Evolutionary conservation across 169 alveolate species (phyloP).

Genomic region (Plasmodium cynomolgi): DNA sequence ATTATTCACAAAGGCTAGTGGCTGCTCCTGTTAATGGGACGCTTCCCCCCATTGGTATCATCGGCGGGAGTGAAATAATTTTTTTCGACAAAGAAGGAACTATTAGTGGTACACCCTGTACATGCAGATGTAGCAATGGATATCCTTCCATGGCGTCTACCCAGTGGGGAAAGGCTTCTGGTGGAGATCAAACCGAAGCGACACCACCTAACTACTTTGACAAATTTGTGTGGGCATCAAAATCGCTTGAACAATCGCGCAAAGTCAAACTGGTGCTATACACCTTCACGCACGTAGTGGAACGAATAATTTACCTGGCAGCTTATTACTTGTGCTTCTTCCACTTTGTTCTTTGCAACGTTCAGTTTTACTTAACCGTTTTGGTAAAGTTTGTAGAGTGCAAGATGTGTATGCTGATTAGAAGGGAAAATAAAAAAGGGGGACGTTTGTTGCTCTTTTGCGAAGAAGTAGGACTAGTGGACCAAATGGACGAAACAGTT

Average conservation of each 20-base stretch:
- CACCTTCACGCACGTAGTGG: not conserved
- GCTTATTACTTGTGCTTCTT: not conserved
- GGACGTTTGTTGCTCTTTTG: not conserved
- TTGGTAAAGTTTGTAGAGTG: not conserved
- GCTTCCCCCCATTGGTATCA: not conserved
- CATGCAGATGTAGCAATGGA: not conserved
- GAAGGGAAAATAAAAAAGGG: not conserved
- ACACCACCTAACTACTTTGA: not conserved
- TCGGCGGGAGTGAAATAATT: not conserved
- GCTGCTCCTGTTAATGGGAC: not conserved
- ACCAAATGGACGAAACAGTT: not conserved
- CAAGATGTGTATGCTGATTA: not conserved
- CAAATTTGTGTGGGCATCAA: not conserved
- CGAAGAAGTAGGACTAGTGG: not conserved
- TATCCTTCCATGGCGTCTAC: not conserved
- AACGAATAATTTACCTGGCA: not conserved
- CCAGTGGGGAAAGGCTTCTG: not conserved
- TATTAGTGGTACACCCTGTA: not conserved
- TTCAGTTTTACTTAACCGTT: not conserved
- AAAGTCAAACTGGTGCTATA: not conserved
- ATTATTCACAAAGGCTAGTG: not conserved
- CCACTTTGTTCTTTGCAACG: not conserved
- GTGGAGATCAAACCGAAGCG: not conserved
- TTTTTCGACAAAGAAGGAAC: not conserved
- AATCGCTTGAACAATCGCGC: not conserved